Percentiles rank a stretch among this genome's conserved stretches.
phyloP scores from a whole-genome alignment of 1,284 basidiomycete genomes.

The Sporisorium graminicola region DNA sequence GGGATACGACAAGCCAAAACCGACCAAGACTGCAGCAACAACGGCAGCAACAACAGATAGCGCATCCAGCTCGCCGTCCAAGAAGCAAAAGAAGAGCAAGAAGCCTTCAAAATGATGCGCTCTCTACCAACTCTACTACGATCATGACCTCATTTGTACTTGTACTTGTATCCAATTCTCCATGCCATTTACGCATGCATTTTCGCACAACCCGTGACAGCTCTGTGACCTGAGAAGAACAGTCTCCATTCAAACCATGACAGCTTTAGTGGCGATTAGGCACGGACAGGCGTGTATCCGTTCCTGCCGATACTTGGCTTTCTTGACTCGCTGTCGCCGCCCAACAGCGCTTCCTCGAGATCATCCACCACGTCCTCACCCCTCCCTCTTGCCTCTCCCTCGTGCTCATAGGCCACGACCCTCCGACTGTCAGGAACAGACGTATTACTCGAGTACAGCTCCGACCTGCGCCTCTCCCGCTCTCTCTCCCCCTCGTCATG shows the following conservation, averaged over 20 bases:
- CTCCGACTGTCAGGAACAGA: constrained; percentile 15
- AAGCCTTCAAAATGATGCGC: constrained; percentile 22
- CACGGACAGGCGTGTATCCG: constrained; percentile 31
- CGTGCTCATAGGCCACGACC: constrained; percentile 12
- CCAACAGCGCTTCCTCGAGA: constrained; percentile 32
- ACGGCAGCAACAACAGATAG: constrained; percentile 15
- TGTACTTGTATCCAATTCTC: constrained; percentile 30
- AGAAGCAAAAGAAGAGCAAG: constrained; percentile 44
- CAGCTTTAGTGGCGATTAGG: not conserved
- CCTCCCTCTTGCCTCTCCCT: not conserved
- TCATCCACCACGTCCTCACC: constrained; percentile 30
- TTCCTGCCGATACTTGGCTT: constrained; percentile 29
- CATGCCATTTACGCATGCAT: constrained; percentile 19
- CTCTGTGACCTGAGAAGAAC: not conserved
- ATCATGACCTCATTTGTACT: not conserved
- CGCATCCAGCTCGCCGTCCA: constrained; percentile 16
- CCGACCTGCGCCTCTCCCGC: constrained; percentile 8
- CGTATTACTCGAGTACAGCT: constrained; percentile 30
- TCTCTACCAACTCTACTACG: not conserved
- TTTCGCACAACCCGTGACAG: not conserved
- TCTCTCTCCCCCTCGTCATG: not conserved
- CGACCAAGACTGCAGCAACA: constrained; percentile 22
- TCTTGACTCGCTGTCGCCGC: constrained; percentile 17
- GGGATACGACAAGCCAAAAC: constrained; percentile 48
- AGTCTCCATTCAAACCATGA: not conserved